Conservation (phyloP, 2,329 filamentous ascomycete genomes). For the Emydomyces testavorans region DNA sequence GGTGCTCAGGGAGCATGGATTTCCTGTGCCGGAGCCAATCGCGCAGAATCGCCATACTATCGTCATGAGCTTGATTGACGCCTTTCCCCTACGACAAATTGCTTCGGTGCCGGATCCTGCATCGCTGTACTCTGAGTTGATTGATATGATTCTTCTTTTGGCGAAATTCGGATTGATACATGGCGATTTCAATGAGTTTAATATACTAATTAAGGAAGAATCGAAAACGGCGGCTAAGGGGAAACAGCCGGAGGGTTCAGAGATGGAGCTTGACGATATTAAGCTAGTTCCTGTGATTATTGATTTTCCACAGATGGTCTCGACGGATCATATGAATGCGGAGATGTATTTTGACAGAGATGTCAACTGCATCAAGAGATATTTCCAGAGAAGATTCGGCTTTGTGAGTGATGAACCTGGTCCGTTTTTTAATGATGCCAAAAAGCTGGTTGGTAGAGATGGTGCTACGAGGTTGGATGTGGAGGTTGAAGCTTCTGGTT, state of each 20-base stretch:
- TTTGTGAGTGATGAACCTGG: constrained; percentile 73
- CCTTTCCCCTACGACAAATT: constrained; percentile 83
- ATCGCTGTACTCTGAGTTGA: constrained; percentile 79
- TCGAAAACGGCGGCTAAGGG: constrained; percentile 28
- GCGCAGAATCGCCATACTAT: constrained; percentile 89
- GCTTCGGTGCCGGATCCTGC: constrained; percentile 72
- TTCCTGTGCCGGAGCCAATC: constrained; percentile 78
- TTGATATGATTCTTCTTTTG: constrained; percentile 70
- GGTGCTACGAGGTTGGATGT: constrained; percentile 65
- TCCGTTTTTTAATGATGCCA: constrained; percentile 74
- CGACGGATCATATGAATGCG: constrained; percentile 83
- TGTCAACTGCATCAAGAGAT: constrained; percentile 87
- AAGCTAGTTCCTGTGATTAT: constrained; percentile 72
- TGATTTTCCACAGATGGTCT: constrained; percentile 97
- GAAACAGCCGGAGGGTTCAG: constrained; percentile 25
- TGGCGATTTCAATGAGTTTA: constrained; percentile 99
- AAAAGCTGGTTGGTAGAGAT: constrained; percentile 54
- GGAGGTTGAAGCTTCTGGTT: constrained; percentile 81
- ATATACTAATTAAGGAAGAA: constrained; percentile 79
- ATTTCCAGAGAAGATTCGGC: constrained; percentile 79
- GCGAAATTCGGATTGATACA: constrained; percentile 85
- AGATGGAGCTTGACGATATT: constrained; percentile 28
- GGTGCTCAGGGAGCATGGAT: constrained; percentile 68
- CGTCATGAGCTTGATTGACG: constrained; percentile 88
- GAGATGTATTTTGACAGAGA: constrained; percentile 97